These are phyloP conservation scores for Triticum aestivum DNA, from an alignment of 176 grass and related monocot species.

Conservation along the genomic window DNA sequence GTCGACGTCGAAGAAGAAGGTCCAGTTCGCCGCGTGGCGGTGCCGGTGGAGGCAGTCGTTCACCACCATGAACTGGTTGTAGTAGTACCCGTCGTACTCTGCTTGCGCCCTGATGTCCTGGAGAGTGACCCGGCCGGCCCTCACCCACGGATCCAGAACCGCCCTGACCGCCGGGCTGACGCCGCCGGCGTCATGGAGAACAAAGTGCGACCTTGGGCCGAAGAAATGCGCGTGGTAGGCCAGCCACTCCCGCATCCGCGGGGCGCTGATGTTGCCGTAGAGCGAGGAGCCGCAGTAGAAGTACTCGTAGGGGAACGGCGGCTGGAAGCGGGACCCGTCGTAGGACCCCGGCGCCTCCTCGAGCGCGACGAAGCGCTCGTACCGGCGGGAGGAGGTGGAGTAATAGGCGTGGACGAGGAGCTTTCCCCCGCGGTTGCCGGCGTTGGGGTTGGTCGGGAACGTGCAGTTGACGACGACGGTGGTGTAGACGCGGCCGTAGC, in stretches of 20 bases:
- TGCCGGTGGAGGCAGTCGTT: conserved; percentile 91
- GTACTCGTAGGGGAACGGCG: conserved; percentile 67
- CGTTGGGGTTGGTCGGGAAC: conserved; percentile 55
- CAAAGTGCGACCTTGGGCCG: conserved; percentile 63
- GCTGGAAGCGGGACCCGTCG: conserved; percentile 51
- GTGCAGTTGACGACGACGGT: conserved; percentile 84
- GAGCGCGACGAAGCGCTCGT: conserved; percentile 67
- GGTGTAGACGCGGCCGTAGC: conserved; percentile 84
- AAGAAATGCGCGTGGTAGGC: conserved; percentile 83
- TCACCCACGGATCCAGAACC: conserved; percentile 73
- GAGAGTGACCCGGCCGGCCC: conserved; percentile 53
- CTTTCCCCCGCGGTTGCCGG: conserved; percentile 50
- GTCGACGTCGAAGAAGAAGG: conserved; percentile 91
- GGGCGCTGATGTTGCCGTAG: conserved; percentile 75
- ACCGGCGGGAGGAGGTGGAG: conserved; percentile 58
- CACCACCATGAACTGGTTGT: conserved; percentile 90
- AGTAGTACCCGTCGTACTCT: conserved; percentile 83
- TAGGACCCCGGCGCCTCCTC: conserved; percentile 65
- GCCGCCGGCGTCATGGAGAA: conserved; percentile 83
- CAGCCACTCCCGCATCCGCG: conserved; percentile 67
- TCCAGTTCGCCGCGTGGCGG: conserved; percentile 74
- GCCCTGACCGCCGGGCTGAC: conserved; percentile 54
- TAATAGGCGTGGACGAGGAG: conserved; percentile 69
- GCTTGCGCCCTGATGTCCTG: conserved; percentile 73
- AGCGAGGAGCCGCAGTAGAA: conserved; percentile 89